These are phyloP conservation scores for Themeda triandra DNA, from an alignment of 176 grass and related monocot genomes.

Conservation along the genomic window DNA sequence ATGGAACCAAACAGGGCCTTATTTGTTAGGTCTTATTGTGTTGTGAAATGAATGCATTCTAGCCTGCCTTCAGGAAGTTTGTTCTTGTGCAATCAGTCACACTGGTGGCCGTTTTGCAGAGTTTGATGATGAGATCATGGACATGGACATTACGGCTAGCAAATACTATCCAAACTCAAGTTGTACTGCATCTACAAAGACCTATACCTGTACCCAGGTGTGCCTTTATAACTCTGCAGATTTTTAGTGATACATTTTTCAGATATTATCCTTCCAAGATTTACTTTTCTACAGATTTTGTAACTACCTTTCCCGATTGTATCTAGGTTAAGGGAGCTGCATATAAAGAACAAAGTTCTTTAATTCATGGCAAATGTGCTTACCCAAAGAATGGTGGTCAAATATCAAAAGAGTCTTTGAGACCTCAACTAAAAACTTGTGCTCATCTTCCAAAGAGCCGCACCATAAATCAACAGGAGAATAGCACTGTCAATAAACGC, in stretches of 20 bases:
- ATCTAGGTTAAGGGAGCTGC: slow-evolving; percentile 7
- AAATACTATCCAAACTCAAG: neutral
- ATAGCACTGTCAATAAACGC: neutral
- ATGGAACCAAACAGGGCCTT: too few species aligned
- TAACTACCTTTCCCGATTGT: slow-evolving; percentile 21
- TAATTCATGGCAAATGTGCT: neutral
- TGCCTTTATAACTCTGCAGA: neutral
- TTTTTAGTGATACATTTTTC: neutral
- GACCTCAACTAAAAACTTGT: neutral
- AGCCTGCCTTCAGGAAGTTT: neutral
- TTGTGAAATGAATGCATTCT: slow-evolving; percentile 8
- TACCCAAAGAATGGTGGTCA: neutral
- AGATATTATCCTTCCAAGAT: slow-evolving; percentile 3
- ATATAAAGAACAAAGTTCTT: neutral
- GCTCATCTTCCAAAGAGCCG: neutral
- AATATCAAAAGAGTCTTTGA: neutral
- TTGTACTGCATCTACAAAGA: neutral
- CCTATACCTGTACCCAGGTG: slow-evolving; percentile 12
- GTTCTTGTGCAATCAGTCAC: slow-evolving; percentile 6
- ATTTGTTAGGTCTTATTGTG: slow-evolving; percentile 14
- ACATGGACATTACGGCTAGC: neutral
- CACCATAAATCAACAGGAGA: slow-evolving; percentile 14
- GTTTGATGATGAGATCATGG: neutral
- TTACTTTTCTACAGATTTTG: neutral
- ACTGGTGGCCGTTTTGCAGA: slow-evolving; percentile 25